Evolutionary conservation across 257 asterid genomes (phyloP), one percentile per base, ranked within the genome.

Genomic region (Penstemon eatonii): DNA sequence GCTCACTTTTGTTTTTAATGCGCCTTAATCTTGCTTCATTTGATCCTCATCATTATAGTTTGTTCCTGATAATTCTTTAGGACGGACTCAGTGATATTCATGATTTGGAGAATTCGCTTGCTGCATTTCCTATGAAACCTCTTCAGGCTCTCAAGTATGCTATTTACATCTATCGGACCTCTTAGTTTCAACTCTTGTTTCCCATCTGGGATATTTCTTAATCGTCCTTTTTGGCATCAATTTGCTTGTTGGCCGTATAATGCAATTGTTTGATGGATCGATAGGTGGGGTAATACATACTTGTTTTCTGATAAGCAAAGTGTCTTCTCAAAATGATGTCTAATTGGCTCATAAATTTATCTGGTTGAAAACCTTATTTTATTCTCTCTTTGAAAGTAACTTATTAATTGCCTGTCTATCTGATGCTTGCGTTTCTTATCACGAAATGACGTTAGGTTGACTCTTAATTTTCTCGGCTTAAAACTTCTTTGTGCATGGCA

Each of bases 91-190:
- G 82, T 76, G 83, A 78, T 63, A 76, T 77, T 77, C 87, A 82
- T 70, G 92, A 76, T 73, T 73, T 94, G 86, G 96, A 86, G 78
- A 64, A 74, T 65, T 83, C 99, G 8, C 85, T 93, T 72, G 88
- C 91, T 84, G 87, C 88, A 65, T 93, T 93, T 85, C 97, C 97
- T 42, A 78, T 84, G 56, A 89, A 90, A 84, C 96, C 97, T 74
- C 90, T 93, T 61, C 91, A 84, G 82, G 99, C 97, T 71, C 96
- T 93, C 81, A 89, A 88, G 99, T 93, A 87, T 76, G 79, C 58
- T 19, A 66, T 37, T 66, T 41, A 52, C 12, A 60, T 71, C 50
- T 70, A 6, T 68, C n/a, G 61, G 54, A 36, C 65, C 47, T 63
- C 60, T 56, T 73, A 66, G 44, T 66, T 53, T 76, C 69, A 59